Percentiles rank a stretch among this genome's conserved stretches.
Evolutionary conservation across 805 yeast genomes (phyloP).

Genomic region (Candida hungchunana): DNA sequence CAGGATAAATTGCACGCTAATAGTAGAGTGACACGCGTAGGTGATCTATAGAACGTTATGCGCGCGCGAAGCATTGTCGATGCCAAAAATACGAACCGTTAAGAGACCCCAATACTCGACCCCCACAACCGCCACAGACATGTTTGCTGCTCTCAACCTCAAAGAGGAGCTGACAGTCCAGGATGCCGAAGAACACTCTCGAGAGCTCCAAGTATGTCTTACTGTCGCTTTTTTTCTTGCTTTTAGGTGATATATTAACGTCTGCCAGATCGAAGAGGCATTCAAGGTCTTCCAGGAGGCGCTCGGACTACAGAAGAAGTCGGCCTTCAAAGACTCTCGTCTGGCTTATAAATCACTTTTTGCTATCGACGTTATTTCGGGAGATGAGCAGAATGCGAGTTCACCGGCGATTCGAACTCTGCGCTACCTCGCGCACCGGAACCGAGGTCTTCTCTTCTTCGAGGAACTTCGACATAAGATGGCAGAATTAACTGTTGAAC

Average conservation of each 20-base stretch:
- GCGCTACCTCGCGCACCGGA: slow-evolving; percentile 74
- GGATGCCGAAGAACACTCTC: slow-evolving; percentile 83
- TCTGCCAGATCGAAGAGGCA: slow-evolving; percentile 62
- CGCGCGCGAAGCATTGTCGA: no score
- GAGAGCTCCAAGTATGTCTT: slow-evolving; percentile 67
- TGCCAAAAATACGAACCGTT: no score
- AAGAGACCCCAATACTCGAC: no score
- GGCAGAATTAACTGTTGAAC: slow-evolving; percentile 7
- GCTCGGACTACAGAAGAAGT: slow-evolving; percentile 51
- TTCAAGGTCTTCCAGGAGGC: slow-evolving; percentile 73
- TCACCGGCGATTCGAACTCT: slow-evolving; percentile 72
- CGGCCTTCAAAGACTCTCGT: slow-evolving; percentile 46
- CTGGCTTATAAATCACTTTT: slow-evolving; percentile 58
- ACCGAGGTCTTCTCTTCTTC: slow-evolving; percentile 71
- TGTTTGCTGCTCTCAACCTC: slow-evolving; percentile 68
- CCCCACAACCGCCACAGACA: no score
- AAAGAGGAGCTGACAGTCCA: slow-evolving; percentile 62
- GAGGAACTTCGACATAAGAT: slow-evolving; percentile 27
- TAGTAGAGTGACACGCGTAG: no score
- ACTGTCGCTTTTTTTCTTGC: neutral
- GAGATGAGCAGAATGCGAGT: slow-evolving; percentile 34
- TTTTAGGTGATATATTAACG: neutral
- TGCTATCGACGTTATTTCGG: slow-evolving; percentile 58
- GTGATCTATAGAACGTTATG: no score
- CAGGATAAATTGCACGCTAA: no score